A percentile compares a stretch with the other conserved stretches of the same genome.
phyloP scores from a whole-genome alignment of 2,329 filamentous ascomycete genomes.

The Eurotiales sp. region DNA sequence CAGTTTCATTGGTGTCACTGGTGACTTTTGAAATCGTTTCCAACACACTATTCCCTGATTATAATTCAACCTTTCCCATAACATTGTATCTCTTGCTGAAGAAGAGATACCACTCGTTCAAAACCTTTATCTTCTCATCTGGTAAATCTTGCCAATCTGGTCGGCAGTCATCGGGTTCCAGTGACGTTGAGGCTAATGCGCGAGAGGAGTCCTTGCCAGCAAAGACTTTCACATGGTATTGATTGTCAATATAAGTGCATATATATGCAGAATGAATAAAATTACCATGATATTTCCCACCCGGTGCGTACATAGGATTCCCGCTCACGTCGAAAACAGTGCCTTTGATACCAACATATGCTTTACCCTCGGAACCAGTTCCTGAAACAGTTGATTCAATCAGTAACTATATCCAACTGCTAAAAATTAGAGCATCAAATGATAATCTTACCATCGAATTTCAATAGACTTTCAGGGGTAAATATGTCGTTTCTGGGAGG shows the following conservation, averaged over 20 bases:
- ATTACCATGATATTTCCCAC: constrained; percentile 80
- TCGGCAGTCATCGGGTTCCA: constrained; percentile 76
- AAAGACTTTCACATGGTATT: constrained; percentile 63
- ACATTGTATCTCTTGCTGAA: constrained; percentile 97
- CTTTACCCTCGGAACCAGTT: constrained; percentile 47
- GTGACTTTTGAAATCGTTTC: constrained; percentile 18
- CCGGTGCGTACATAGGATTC: constrained; percentile 80
- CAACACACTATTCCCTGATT: constrained; percentile 7
- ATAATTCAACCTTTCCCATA: constrained; percentile 43
- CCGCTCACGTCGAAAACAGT: constrained; percentile 91
- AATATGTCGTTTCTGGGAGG: constrained; percentile 88
- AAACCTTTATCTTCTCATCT: constrained; percentile 77
- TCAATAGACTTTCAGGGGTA: constrained; percentile 70
- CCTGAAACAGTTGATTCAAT: constrained; percentile 22
- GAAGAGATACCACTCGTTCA: constrained; percentile 93
- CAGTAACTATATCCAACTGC: not conserved
- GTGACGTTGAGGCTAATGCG: constrained; percentile 79
- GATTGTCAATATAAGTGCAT: not conserved
- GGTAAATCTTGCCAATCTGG: constrained; percentile 78
- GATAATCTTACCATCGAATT: constrained; percentile 68
- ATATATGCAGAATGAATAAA: constrained; percentile 14
- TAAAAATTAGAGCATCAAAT: not conserved
- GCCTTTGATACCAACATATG: constrained; percentile 68
- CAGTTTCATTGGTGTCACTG: too few relatives aligned
- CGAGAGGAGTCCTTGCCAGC: constrained; percentile 94